Percentiles rank a stretch among this genome's conserved stretches.
phyloP scores from a whole-genome alignment of 495 filamentous ascomycete species.

The Penicillium turbatum region DNA sequence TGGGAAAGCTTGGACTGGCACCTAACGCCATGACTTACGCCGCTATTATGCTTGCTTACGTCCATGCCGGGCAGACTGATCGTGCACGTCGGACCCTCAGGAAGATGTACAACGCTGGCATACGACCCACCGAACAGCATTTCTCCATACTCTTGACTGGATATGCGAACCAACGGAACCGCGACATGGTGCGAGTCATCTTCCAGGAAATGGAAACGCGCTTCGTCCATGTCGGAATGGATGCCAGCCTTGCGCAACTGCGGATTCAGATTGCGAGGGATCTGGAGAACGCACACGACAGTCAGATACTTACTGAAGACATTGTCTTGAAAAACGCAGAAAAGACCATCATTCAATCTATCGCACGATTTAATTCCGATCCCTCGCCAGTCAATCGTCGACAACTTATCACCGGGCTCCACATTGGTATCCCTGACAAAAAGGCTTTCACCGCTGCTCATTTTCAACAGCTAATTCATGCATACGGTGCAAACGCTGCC shows the following conservation, averaged over 20 bases:
- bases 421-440: slow-evolving; percentile 7
- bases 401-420: slow-evolving; percentile 9
- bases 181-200: slow-evolving; percentile 48
- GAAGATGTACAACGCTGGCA: slow-evolving; percentile 51
- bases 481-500: slow-evolving; percentile 55
- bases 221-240: slow-evolving; percentile 40
- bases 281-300: slow-evolving; percentile 16
- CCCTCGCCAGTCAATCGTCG: slow-evolving; percentile 26
- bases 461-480: slow-evolving; percentile 57
- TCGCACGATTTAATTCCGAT: slow-evolving; percentile 26
- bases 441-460: slow-evolving; percentile 44
- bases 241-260: slow-evolving; percentile 46
- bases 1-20: slow-evolving; percentile 54
- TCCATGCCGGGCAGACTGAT: slow-evolving; percentile 54
- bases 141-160: slow-evolving; percentile 73
- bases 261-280: slow-evolving; percentile 38
- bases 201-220: slow-evolving; percentile 49
- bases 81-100: slow-evolving; percentile 63
- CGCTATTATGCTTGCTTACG: slow-evolving; percentile 67
- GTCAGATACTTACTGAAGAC: slow-evolving; percentile 1
- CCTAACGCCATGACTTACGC: slow-evolving; percentile 69
- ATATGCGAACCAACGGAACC: slow-evolving; percentile 48
- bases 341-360: slow-evolving; percentile 30
- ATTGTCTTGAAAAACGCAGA: slow-evolving; percentile 34
- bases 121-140: slow-evolving; percentile 62